phyloP scores from a whole-genome alignment of 495 filamentous ascomycete genomes.

The Beverwykella pulmonaria region DNA sequence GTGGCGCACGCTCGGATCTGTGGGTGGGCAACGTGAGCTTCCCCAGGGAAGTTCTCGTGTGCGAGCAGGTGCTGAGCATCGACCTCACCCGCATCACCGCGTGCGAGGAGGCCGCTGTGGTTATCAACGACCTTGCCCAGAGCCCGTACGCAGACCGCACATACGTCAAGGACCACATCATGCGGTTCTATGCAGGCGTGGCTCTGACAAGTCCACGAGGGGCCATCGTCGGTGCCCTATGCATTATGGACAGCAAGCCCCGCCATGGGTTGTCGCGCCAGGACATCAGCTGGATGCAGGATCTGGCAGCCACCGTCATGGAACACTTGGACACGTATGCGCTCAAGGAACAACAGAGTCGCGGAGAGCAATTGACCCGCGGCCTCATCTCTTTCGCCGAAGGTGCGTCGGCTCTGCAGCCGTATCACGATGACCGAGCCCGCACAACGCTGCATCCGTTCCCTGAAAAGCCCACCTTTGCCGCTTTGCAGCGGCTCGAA shows the following conservation, averaged over 20 bases:
- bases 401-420: slow-evolving; percentile 12
- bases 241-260: slow-evolving; percentile 24
- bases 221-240: slow-evolving; percentile 21
- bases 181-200: slow-evolving; percentile 28
- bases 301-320: slow-evolving; percentile 19
- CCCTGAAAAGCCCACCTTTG: neutral
- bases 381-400: slow-evolving; percentile 26
- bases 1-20: neutral
- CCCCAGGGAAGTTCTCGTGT: slow-evolving; percentile 12
- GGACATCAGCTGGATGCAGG: slow-evolving; percentile 20
- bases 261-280: neutral
- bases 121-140: slow-evolving; percentile 21
- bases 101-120: slow-evolving; percentile 7
- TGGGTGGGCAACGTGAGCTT: slow-evolving; percentile 33
- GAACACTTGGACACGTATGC: slow-evolving; percentile 25
- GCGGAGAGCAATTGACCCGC: slow-evolving; percentile 22
- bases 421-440: slow-evolving; percentile 5
- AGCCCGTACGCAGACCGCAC: neutral
- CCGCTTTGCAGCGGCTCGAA: neutral
- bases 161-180: slow-evolving; percentile 17
- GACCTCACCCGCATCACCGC: neutral
- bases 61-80: slow-evolving; percentile 18
- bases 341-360: slow-evolving; percentile 15
- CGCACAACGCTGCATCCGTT: neutral
- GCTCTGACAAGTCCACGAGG: slow-evolving; percentile 19